Base-by-base conservation (phyloP, 768 basidiomycete genomes). In the Sarcodon aspratus region DNA sequence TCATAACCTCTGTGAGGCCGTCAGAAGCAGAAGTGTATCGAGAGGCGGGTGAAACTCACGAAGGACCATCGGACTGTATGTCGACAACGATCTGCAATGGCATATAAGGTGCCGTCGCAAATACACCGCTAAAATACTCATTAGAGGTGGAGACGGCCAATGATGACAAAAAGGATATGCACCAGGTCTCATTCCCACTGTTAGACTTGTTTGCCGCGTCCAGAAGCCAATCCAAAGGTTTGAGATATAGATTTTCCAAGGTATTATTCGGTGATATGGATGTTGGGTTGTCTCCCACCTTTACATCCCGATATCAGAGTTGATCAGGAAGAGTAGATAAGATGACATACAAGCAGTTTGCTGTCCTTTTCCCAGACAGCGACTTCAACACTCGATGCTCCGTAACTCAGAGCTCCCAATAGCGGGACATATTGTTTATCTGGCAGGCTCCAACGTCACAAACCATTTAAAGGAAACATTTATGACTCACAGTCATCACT, bases 331-430 rank as follows among this genome's bases (percentile, higher is more conserved):
- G 40, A 42, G 27, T 15, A 13, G 13, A 8, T 8, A 27, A 9
- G 7, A 42, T 15, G 27, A 11, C 50, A 21, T 15, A 51, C 50
- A 11, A 27, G 33, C 10, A 51, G 27, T n/a, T 46, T 32, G 2
- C 42, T 44, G 10, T 51, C 50, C 21, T 35, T 45, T 18, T 47
- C 33, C 50, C 50, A 51, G 12, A 51, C 27, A 21, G 46, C 44
- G 15, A 45, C 45, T 33, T 47, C 50, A 13, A 51, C 38, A 38
- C 50, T 51, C 35, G 27, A 13, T 12, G 43, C 46, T 9, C 50
- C 50, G 9, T 37, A 37, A 33, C 50, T 47, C 18, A 51, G 17
- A 10, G 50, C 50, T 13, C n/a, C 37, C 18, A 47, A 36, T 18
- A 51, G 36, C 5, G 50, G 50, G 31, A 31, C 33, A 35, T 21